Evolutionary conservation across 2,329 filamentous ascomycete genomes (phyloP), one percentile per base, ranked within the genome.

Genomic region (Rutstroemia sp.): DNA sequence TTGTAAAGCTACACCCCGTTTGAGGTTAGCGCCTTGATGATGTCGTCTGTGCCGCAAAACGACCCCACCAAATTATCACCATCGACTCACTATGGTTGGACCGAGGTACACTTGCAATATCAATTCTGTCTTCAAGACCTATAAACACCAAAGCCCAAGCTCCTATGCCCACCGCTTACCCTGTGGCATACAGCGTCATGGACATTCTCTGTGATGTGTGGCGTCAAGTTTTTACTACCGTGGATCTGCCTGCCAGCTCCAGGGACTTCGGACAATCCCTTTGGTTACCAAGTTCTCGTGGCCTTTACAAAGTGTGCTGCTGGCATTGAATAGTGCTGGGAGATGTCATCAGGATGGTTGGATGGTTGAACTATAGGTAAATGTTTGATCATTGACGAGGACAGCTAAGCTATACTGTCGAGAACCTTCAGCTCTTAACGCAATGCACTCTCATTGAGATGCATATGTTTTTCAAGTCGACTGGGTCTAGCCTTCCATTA

Each of bases 251-350:
- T 94, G 3, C 83, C 84, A 27, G 80, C 84, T 59, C 81, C 75
- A 50, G 88, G 94, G 74, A 76, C 77, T 73, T 92, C 88, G 7
- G 87, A 87, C 73, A 96, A 96, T 77, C 91, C 92, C 27, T 79
- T 96, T 16, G 91, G 92, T 48, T 96, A 95, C 82, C 82, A 96
- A 95, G 75, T 94, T 95, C 79, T 90, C 86, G 5, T 70, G 66
- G 74, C 64, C 63, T 34, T 62, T 62, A 9, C 84, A 91, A 56
- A 92, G 92, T 71, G 91, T 96, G 38, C 79, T 97, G 37, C 80
- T 97, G 50, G 92, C 92, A 3, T 81, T 96, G 63, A 77, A 87
- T 65, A 96, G 96, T 76, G 77, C 83, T n/a, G 92, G 89, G 68
- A 90, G 81, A 66, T 92, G 83, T 77, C 92, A 85, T 74, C 76